Base-by-base conservation (phyloP, 106 monocot genomes). In the Acorus gramineus region DNA sequence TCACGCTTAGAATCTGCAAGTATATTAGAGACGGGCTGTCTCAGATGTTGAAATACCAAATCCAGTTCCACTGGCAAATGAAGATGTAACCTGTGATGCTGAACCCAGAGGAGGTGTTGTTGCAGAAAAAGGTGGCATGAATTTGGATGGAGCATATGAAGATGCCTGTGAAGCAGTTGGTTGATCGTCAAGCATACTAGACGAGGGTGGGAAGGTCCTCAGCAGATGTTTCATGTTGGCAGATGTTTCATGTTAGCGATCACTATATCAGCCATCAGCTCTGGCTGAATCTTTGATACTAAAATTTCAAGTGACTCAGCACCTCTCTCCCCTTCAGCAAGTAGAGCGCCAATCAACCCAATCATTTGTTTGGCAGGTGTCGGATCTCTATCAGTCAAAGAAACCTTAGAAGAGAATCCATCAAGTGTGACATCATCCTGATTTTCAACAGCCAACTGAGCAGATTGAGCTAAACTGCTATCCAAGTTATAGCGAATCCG, bases 251-350 rank as follows among this genome's bases (percentile, higher is more conserved):
- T 86, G 62, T 74, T 87, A 70, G 79, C 78, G 50, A 92, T 76
- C 14, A 92, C 92, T 50, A 92, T 92, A 62, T 92, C 91, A 62
- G 92, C 92, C 73, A 98, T 66, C 48, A 98, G 79, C 47, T 99
- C 92, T 55, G 98, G 66, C 57, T 92, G 82, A 57, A 92, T 88
- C 63, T 85, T 80, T 66, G 85, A 85, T 67, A 99, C 70, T 49
- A 99, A 75, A 66, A 99, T 69, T 4, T 86, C 88, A 50, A 99
- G 81, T 7, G 91, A 84, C n/a, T 78, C 73, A 57, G 66, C 76
- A 66, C 92, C 98, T 92, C 85, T 88, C 73, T 92, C 85, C 47
- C 98, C 88, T 78, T 88, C 85, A 56, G 87, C 98, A 9, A 92
- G 60, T 52, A 99, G 73, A 66, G 92, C 92, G 65, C 82, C 92